phyloP scores from a whole-genome alignment of 805 yeast species.

The Myxozyma udenii region DNA sequence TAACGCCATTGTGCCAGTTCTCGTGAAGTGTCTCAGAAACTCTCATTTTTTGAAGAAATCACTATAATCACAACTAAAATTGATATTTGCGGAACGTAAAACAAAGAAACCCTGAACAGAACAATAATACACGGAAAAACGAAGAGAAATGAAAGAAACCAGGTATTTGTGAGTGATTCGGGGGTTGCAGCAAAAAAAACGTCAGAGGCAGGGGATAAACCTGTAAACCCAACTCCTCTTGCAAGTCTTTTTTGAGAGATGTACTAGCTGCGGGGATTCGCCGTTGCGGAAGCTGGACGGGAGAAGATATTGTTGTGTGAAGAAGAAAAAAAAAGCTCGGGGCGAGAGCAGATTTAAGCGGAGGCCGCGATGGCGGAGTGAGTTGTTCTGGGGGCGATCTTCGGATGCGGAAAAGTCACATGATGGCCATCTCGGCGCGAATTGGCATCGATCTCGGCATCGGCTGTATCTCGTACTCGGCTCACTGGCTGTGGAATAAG shows the following conservation, averaged over 20 bases:
- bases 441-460: too few relatives aligned
- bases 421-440: too few relatives aligned
- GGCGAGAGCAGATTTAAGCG: too few relatives aligned
- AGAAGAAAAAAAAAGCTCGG: too few relatives aligned
- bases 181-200: background rate
- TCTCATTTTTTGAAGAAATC: slow-evolving; percentile 5
- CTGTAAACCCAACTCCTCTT: slow-evolving; percentile 23
- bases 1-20: slow-evolving; percentile 34
- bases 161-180: slow-evolving; percentile 7
- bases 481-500: too few relatives aligned
- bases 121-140: background rate
- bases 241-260: background rate
- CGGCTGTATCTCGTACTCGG: too few relatives aligned
- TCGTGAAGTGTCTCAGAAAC: slow-evolving; percentile 24
- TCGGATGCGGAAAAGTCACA: too few relatives aligned
- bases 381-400: too few relatives aligned
- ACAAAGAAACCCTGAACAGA: background rate
- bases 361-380: too few relatives aligned
- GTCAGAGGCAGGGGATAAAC: slow-evolving; percentile 23
- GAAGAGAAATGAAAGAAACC: slow-evolving; percentile 5
- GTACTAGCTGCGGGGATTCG: background rate
- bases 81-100: too few relatives aligned
- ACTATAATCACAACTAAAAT: background rate
- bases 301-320: too few relatives aligned
- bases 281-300: too few relatives aligned